Percentiles rank a stretch among this genome's conserved stretches.
These are phyloP conservation scores for Baorangia bicolor DNA, from an alignment of 768 basidiomycete genomes.

Conservation along the genomic window DNA sequence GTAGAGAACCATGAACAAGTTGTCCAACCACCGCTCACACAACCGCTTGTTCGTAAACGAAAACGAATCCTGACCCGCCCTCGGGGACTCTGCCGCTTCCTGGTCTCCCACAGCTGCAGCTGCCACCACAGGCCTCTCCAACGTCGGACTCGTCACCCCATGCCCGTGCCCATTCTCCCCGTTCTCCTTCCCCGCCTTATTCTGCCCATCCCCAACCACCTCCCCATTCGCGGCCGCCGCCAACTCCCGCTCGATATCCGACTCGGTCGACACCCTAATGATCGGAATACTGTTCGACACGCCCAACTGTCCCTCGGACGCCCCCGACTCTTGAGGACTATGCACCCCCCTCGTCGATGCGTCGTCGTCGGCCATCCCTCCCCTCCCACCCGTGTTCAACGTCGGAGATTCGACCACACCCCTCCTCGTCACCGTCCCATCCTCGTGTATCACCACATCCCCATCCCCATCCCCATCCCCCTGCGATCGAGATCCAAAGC, in stretches of 20 bases:
- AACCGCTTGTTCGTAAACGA: conserved; percentile 96
- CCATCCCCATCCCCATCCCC: not conserved
- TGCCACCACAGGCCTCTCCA: conserved; percentile 46
- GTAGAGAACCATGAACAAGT: conserved; percentile 97
- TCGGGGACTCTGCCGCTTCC: conserved; percentile 22
- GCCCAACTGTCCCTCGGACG: conserved; percentile 27
- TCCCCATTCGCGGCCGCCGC: conserved; percentile 31
- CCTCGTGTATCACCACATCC: conserved; percentile 59
- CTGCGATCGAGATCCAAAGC: conserved; percentile 27
- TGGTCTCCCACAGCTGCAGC: conserved; percentile 34
- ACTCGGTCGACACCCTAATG: conserved; percentile 78
- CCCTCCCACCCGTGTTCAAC: not conserved
- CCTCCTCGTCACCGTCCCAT: conserved; percentile 46
- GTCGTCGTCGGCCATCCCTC: conserved; percentile 51
- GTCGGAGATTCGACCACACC: conserved; percentile 9
- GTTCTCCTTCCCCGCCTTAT: conserved; percentile 16
- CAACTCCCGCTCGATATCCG: conserved; percentile 49
- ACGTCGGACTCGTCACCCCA: conserved; percentile 26
- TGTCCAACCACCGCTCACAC: conserved; percentile 97
- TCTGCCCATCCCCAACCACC: not conserved
- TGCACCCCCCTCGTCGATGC: conserved; percentile 67
- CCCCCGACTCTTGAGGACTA: conserved; percentile 26
- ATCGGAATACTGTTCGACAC: conserved; percentile 47
- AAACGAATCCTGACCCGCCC: conserved; percentile 57
- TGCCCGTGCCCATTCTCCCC: conserved; percentile 10